Evolutionary conservation across 1,284 basidiomycete genomes (phyloP).

Genomic region (Sanghuangporus baumii): DNA sequence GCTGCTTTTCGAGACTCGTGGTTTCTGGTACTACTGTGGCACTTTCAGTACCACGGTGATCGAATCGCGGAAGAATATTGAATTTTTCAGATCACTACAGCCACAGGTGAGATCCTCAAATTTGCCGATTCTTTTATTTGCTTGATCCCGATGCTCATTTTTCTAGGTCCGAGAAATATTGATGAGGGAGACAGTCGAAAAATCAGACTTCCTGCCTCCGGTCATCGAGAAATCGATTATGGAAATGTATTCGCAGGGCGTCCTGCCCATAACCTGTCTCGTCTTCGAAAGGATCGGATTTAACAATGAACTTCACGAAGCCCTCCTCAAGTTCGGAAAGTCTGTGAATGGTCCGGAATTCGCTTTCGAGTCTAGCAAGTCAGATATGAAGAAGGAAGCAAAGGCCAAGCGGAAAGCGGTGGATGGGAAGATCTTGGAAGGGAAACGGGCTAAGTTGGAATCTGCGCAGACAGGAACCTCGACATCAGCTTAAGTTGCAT

Average conservation of each 20-base stretch:
- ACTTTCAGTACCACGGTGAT: neutral
- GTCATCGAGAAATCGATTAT: neutral
- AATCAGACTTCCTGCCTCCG: neutral
- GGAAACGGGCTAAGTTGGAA: neutral
- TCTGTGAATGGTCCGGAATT: neutral
- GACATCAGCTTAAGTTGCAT: neutral
- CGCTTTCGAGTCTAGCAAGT: neutral
- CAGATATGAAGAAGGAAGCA: neutral
- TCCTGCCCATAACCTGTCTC: neutral
- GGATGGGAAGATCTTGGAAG: neutral
- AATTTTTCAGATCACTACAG: neutral
- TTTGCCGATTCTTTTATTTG: neutral
- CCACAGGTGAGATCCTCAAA: neutral
- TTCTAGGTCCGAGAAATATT: neutral
- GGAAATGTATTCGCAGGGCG: neutral
- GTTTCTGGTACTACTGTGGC: conserved; percentile 8
- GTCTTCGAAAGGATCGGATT: conserved; percentile 4
- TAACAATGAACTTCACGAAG: neutral
- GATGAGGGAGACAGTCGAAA: neutral
- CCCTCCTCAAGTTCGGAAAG: neutral
- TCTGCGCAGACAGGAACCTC: neutral
- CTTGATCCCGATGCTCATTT: neutral
- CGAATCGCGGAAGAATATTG: neutral
- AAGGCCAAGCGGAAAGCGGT: neutral
- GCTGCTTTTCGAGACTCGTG: neutral